A percentile compares a stretch with the other conserved stretches of the same genome.
Evolutionary conservation across 2,329 filamentous ascomycete genomes (phyloP).

Genomic region (Hypoxylon rubiginosum): DNA sequence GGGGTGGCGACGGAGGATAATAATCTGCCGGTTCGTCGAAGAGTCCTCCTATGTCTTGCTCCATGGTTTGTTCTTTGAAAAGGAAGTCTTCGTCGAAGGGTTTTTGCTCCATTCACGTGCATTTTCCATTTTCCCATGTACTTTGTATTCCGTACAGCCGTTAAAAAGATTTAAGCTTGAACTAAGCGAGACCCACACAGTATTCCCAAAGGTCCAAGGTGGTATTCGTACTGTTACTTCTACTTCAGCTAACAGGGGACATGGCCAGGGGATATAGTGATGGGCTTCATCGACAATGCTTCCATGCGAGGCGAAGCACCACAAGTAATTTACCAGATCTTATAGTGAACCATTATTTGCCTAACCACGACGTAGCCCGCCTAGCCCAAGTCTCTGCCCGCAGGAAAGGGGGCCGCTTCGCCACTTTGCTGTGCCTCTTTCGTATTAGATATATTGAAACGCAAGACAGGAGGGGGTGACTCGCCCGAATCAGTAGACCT

Average conservation of each 20-base stretch:
- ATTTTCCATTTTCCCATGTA: neutral
- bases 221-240: neutral
- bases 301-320: neutral
- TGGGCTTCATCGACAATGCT: neutral
- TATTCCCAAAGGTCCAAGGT: neutral
- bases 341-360: neutral
- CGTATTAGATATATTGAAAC: neutral
- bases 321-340: neutral
- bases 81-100: conserved; percentile 13
- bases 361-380: neutral
- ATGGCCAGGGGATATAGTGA: neutral
- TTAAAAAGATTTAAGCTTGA: conserved; percentile 1
- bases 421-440: conserved; percentile 18
- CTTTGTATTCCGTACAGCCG: neutral
- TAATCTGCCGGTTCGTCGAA: conserved; percentile 87
- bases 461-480: neutral
- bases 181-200: neutral
- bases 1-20: conserved; percentile 81
- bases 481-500: neutral
- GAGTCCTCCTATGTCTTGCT: conserved; percentile 56
- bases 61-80: conserved; percentile 27
- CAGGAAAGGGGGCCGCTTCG: conserved; percentile 5
- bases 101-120: neutral
- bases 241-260: neutral
- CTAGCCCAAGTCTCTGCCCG: neutral